Percentiles rank a stretch among this genome's conserved stretches.
Evolutionary conservation across 2,329 filamentous ascomycete species (phyloP).

Genomic region (Ceratocystiopsis minuta): DNA sequence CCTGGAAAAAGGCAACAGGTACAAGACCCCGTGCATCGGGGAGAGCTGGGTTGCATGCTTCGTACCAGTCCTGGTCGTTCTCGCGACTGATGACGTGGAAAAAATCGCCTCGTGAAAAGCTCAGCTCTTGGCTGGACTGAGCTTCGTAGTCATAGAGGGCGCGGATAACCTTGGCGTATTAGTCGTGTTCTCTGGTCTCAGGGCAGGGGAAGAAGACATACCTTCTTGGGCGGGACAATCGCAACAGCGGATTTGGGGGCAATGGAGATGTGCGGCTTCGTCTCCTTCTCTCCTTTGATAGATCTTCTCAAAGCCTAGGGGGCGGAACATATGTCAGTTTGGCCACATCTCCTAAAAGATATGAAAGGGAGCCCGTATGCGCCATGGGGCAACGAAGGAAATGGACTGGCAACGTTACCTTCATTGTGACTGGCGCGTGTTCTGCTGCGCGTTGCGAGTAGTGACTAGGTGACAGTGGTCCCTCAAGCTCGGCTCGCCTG

Average conservation of each 20-base stretch:
- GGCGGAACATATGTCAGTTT: no score
- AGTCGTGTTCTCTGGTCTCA: neutral
- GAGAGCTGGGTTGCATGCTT: conserved; percentile 86
- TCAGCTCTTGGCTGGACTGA: conserved; percentile 57
- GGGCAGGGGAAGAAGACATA: conserved; percentile 22
- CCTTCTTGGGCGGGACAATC: conserved; percentile 87
- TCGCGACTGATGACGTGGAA: conserved; percentile 95
- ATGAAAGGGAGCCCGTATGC: no score
- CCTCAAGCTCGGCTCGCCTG: no score
- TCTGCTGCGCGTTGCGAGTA: no score
- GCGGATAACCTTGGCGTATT: conserved; percentile 64
- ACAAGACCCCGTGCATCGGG: conserved; percentile 80
- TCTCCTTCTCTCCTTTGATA: conserved; percentile 74
- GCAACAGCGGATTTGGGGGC: conserved; percentile 72
- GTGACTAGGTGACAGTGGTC: no score
- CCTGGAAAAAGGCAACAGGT: conserved; percentile 85
- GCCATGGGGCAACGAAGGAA: no score
- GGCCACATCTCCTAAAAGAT: no score
- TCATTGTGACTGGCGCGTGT: no score
- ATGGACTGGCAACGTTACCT: no score
- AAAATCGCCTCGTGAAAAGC: conserved; percentile 90
- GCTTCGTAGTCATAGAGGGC: conserved; percentile 87
- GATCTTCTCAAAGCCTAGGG: conserved; percentile 65
- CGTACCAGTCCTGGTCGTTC: conserved; percentile 92
- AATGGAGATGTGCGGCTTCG: conserved; percentile 56